Percentiles rank a stretch among this genome's conserved stretches.
phyloP scores from a whole-genome alignment of 352 stramenopile genomes.

The Phytophthora crassamura region DNA sequence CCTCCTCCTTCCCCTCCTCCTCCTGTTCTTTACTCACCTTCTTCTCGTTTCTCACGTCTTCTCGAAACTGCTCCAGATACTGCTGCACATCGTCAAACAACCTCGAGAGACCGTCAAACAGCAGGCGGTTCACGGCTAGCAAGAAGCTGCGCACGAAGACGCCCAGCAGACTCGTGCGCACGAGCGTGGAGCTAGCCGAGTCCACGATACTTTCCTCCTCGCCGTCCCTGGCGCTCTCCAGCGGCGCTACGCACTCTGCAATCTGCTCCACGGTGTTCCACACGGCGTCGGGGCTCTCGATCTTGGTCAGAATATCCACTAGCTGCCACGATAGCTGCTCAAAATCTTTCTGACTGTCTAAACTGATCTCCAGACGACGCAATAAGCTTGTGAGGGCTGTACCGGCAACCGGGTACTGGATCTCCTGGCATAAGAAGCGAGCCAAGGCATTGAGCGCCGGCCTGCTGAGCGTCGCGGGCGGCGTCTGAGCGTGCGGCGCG shows the following conservation, averaged over 20 bases:
- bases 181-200: slow-evolving; percentile 56
- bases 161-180: slow-evolving; percentile 62
- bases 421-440: slow-evolving; percentile 61
- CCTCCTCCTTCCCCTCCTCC: not conserved
- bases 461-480: slow-evolving; percentile 29
- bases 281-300: slow-evolving; percentile 70
- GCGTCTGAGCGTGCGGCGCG: slow-evolving; percentile 1
- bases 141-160: slow-evolving; percentile 78
- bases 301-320: slow-evolving; percentile 55
- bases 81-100: slow-evolving; percentile 68
- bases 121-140: slow-evolving; percentile 55
- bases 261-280: slow-evolving; percentile 74
- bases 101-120: slow-evolving; percentile 78
- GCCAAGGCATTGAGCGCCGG: slow-evolving; percentile 53
- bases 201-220: slow-evolving; percentile 35
- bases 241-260: slow-evolving; percentile 60
- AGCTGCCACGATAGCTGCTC: slow-evolving; percentile 54
- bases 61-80: slow-evolving; percentile 57
- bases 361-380: slow-evolving; percentile 46
- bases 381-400: slow-evolving; percentile 56
- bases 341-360: slow-evolving; percentile 48
- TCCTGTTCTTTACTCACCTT: not conserved
- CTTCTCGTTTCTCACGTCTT: slow-evolving; percentile 40
- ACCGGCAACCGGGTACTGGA: slow-evolving; percentile 47
- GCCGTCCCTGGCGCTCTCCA: slow-evolving; percentile 29